These are phyloP conservation scores for Trametes sp. DNA, from an alignment of 1,284 basidiomycete genomes.

Conservation along the genomic window DNA sequence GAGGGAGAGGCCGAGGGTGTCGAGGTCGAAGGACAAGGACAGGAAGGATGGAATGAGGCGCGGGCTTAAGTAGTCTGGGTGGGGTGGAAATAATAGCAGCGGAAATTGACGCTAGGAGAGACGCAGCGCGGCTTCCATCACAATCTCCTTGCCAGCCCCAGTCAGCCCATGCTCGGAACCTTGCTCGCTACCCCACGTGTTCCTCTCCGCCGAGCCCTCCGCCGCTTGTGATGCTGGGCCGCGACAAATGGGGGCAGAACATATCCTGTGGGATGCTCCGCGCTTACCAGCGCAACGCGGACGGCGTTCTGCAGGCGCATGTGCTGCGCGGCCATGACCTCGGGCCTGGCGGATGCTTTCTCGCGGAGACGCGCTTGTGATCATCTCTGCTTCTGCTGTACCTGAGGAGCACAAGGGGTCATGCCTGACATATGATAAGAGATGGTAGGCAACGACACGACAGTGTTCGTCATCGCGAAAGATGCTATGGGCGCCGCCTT, in stretches of 20 bases:
- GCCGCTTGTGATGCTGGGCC: not conserved
- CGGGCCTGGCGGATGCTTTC: constrained; percentile 1
- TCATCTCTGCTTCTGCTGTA: constrained; percentile 17
- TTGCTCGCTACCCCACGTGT: constrained; percentile 15
- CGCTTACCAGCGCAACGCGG: constrained; percentile 3
- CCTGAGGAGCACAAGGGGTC: constrained; percentile 15
- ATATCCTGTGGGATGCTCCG: not conserved
- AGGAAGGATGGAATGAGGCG: constrained; percentile 6
- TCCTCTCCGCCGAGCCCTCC: not conserved
- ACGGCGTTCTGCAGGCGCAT: constrained; percentile 13
- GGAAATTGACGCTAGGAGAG: constrained; percentile 18
- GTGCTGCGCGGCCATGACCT: constrained; percentile 14
- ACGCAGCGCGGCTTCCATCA: constrained; percentile 24
- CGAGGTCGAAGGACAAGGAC: constrained; percentile 13
- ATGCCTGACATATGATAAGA: constrained; percentile 9
- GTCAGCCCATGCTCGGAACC: constrained; percentile 20
- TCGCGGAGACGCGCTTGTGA: constrained; percentile 13
- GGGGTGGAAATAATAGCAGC: constrained; percentile 19
- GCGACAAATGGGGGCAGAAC: not conserved
- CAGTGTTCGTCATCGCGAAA: constrained; percentile 8
- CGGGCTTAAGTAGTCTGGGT: constrained; percentile 19
- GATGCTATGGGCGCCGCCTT: constrained; percentile 12
- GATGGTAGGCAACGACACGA: constrained; percentile 8
- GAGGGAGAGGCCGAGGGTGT: not conserved
- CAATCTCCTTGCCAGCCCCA: constrained; percentile 19